Base-by-base conservation (phyloP, 2,329 filamentous ascomycete genomes). In the Talaromyces sp. region DNA sequence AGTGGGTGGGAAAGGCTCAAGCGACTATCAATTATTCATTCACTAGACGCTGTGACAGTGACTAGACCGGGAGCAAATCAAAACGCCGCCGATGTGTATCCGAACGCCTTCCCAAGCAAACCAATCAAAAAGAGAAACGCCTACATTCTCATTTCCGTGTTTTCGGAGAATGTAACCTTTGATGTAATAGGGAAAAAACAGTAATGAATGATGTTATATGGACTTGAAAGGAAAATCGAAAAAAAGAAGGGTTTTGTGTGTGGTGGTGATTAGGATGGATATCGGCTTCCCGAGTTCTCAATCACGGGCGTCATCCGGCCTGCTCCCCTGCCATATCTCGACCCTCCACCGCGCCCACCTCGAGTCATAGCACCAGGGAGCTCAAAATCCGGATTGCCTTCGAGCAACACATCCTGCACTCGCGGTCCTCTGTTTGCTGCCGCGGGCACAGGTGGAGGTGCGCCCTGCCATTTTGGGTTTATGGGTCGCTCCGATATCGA, bases 401-500 rank as follows among this genome's bases (percentile, higher is more conserved):
- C 88, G 66, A 96, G 82, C 45, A 96, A 80, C 59, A 93, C 83
- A 70, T 96, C 91, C 70, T 89, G 87, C 66, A 85, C 71, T 86
- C 81, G 73, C 83, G 84, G 35, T 81, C 78, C 27, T 35, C 60
- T 39, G 82, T 82, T 62, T 79, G 81, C 72, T 83, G 84, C 24
- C 80, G 78, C 61, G 78, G 76, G 45, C 81, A 79, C 43, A 63
- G 79, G 73, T 72, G 80, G 70, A 72, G 79, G 70, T 70, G 78
- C 68, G 76, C 82, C 70, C 72, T 81, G 87, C 93, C 94, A 97
- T 66, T 89, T 88, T 7, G 93, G 94, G 75, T 97, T 97, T 63
- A 97, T 82, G 1, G 91, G 90, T 39, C 94, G 86, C 77, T 97
- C 93, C 0, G 90, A 94, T 54, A 98, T 90, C 11, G 91, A 95